Percentiles rank a stretch among this genome's conserved stretches.
phyloP scores from a whole-genome alignment of 2,329 filamentous ascomycete species.

The Westerdykella sp. region DNA sequence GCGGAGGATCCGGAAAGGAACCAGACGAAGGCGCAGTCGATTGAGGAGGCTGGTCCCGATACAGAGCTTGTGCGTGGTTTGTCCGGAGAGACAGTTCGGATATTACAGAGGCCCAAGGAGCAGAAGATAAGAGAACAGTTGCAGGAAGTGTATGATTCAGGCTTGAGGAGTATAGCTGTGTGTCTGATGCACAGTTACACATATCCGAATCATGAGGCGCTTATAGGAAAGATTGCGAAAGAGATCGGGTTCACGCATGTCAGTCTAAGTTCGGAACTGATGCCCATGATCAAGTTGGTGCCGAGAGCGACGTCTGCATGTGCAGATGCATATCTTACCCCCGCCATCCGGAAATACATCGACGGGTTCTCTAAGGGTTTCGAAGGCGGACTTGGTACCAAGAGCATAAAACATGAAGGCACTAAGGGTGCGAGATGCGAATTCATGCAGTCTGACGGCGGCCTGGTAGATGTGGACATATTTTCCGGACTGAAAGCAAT shows the following conservation, averaged over 20 bases:
- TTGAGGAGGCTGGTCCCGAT: conserved; percentile 41
- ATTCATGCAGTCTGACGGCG: conserved; percentile 88
- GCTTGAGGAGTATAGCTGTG: conserved; percentile 77
- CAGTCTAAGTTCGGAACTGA: conserved; percentile 70
- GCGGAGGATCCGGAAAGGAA: conserved; percentile 72
- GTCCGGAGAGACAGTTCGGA: conserved; percentile 67
- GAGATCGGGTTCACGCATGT: conserved; percentile 81
- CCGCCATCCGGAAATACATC: conserved; percentile 71
- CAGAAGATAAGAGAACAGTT: conserved; percentile 54
- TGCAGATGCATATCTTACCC: conserved; percentile 74
- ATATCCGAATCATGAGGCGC: conserved; percentile 76
- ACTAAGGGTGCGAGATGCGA: conserved; percentile 73
- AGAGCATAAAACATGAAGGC: conserved; percentile 63
- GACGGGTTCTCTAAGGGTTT: conserved; percentile 75
- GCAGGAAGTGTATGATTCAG: conserved; percentile 60
- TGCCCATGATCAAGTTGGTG: conserved; percentile 84
- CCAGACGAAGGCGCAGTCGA: conserved; percentile 50
- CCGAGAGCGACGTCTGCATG: conserved; percentile 70
- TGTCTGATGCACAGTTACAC: conserved; percentile 92
- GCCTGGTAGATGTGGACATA: conserved; percentile 63
- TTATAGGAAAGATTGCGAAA: conserved; percentile 67
- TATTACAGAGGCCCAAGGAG: conserved; percentile 58
- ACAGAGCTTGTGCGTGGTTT: conserved; percentile 62
- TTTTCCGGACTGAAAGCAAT: conserved; percentile 85
- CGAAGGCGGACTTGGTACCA: conserved; percentile 68